Evolutionary conservation across 1,284 basidiomycete genomes (phyloP), one percentile per base, ranked within the genome.

Genomic region (Cutaneotrichosporon arboriforme): DNA sequence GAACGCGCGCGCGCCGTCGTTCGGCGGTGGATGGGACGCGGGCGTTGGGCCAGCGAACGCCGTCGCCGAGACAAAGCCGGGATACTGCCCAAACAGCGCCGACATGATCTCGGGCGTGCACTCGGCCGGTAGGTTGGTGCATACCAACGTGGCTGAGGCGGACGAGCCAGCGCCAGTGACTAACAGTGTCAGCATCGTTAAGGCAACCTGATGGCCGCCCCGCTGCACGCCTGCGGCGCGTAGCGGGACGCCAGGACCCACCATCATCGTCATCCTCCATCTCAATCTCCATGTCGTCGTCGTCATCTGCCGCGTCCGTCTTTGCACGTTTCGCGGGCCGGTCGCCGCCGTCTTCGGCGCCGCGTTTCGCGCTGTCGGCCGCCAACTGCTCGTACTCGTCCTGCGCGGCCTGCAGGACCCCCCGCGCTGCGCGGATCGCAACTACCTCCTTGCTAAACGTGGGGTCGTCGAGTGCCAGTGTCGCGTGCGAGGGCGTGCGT

Each of bases 401-500:
- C 60, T 74, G 75, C n/a, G 78, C 78, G 38, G 68, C 63, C 15
- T 75, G 77, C 15, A 73, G 64, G 2, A 70, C 72, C 21, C 77
- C 51, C 54, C 73, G 72, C n/a, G 69, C 69, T 8, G 70, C 68
- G 58, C 68, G 58, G 23, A 73, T 64, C 9, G 68, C 68, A 8
- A 66, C 64, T 38, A 80, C 50, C 76, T 85, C 61, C 83, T 87
- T 35, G 81, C 82, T 51, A 84, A 80, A 49, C 59, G 66, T 80
- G 78, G 59, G 89, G 83, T 77, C 69, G 43, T 64, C 60, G 15
- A 64, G 64, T 10, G 69, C 80, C 47, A 83, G 75, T 10, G 87
- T 89, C 38, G 90, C 90, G 70, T 87, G 84, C 2, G 89, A 92
- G 72, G 88, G 86, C 23, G 81, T 78, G 73, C 87, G 88, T 43